A percentile compares a stretch with the other conserved stretches of the same genome.
phyloP scores from a whole-genome alignment of 768 basidiomycete species.

The Lentinus tigrinus region DNA sequence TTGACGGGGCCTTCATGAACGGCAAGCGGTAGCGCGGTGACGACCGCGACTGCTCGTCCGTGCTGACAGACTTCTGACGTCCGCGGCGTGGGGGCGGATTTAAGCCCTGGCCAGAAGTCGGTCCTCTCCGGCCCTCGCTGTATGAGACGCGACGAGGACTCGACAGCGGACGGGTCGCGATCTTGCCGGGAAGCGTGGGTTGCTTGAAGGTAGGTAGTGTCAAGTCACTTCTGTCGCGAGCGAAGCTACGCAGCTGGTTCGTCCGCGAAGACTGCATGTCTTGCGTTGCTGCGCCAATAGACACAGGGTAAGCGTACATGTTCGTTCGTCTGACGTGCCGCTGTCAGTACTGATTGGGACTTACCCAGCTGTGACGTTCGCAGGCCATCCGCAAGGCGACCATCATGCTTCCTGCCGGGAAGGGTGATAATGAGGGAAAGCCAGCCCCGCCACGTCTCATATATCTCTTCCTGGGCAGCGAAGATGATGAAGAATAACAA shows the following conservation, averaged over 20 bases:
- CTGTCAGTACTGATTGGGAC: background rate
- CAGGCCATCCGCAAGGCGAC: background rate
- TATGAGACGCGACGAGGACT: background rate
- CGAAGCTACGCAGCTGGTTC: background rate
- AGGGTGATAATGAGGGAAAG: background rate
- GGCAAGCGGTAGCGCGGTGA: constrained; percentile 6
- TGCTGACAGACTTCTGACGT: background rate
- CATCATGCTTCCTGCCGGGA: background rate
- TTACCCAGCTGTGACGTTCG: constrained; percentile 2
- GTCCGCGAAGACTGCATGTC: background rate
- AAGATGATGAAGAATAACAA: constrained; percentile 23
- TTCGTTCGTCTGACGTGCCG: background rate
- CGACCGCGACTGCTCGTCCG: background rate
- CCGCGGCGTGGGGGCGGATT: constrained; percentile 9
- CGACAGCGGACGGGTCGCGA: background rate
- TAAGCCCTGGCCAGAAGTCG: background rate
- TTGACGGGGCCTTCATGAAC: constrained; percentile 15
- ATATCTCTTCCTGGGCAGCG: constrained; percentile 24
- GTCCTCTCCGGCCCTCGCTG: background rate
- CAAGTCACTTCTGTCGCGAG: background rate
- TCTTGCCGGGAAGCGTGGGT: background rate
- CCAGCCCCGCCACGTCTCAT: constrained; percentile 18
- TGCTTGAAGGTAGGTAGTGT: background rate
- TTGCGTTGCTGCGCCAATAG: background rate
- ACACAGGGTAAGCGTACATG: background rate